Evolutionary conservation across 495 filamentous ascomycete genomes (phyloP).

Genomic region (Opeltia flavorubescens): DNA sequence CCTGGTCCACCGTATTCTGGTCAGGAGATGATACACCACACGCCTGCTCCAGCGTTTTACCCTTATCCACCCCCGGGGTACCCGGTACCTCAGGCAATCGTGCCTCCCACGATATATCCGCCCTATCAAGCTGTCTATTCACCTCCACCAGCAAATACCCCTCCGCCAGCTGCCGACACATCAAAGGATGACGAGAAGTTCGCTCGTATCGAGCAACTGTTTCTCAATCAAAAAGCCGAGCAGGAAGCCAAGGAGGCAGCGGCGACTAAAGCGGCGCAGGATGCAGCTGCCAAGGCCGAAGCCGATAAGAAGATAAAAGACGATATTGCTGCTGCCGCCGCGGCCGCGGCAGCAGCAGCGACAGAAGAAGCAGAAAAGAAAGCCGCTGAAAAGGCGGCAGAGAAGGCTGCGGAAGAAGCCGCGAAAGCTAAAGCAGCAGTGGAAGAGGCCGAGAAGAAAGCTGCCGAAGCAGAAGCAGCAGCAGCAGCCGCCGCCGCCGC

Average conservation of each 20-base stretch:
- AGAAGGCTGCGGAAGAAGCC: slow-evolving; percentile 27
- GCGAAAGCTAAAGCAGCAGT: slow-evolving; percentile 22
- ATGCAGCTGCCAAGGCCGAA: slow-evolving; percentile 32
- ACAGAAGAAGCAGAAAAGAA: slow-evolving; percentile 20
- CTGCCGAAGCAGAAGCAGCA: slow-evolving; percentile 11
- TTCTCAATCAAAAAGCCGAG: slow-evolving; percentile 32
- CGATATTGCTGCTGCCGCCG: slow-evolving; percentile 30
- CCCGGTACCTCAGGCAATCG: slow-evolving; percentile 27
- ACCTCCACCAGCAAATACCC: slow-evolving; percentile 11
- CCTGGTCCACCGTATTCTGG: slow-evolving; percentile 23
- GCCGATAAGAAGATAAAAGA: slow-evolving; percentile 39
- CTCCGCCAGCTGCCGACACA: slow-evolving; percentile 10
- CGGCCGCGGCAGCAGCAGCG: slow-evolving; percentile 24
- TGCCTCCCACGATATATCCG: slow-evolving; percentile 11
- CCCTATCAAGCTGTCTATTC: slow-evolving; percentile 9
- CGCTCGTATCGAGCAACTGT: slow-evolving; percentile 34
- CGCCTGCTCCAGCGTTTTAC: slow-evolving; percentile 27
- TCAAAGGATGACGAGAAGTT: slow-evolving; percentile 36
- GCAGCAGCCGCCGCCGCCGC: slow-evolving; percentile 19
- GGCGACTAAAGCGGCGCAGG: slow-evolving; percentile 18
- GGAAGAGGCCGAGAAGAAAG: slow-evolving; percentile 15
- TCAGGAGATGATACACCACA: slow-evolving; percentile 39
- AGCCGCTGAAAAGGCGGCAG: slow-evolving; percentile 17
- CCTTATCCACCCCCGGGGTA: slow-evolving; percentile 27
- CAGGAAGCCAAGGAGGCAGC: slow-evolving; percentile 32